Conservation (phyloP, 2,329 filamentous ascomycete species). For the Neonectria sp. region DNA sequence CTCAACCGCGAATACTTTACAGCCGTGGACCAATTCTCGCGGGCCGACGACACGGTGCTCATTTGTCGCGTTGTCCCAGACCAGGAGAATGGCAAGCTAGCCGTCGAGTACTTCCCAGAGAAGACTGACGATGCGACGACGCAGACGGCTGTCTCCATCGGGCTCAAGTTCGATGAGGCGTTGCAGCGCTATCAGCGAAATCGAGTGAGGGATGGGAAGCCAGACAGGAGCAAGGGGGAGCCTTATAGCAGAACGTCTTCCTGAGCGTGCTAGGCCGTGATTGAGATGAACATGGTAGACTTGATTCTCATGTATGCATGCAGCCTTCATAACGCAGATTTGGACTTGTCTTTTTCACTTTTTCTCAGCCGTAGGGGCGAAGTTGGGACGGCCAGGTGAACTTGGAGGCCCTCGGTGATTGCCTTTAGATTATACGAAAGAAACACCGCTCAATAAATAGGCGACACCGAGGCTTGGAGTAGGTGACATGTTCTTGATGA, state of each 20-base stretch:
- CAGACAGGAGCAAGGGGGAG: not conserved
- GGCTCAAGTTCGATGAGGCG: not conserved
- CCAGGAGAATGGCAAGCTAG: not conserved
- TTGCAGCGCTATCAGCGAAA: conserved; percentile 1
- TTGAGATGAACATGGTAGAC: no score
- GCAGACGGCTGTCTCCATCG: not conserved
- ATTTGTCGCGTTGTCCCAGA: not conserved
- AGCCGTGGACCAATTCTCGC: not conserved
- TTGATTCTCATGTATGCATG: no score
- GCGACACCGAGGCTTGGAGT: no score
- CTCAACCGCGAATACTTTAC: not conserved
- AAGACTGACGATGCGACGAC: not conserved
- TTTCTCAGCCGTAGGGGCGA: no score
- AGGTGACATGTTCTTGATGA: no score
- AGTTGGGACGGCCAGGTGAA: no score
- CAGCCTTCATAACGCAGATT: no score
- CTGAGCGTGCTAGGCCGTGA: not conserved
- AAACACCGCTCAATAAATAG: no score
- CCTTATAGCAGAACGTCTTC: not conserved
- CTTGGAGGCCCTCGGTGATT: no score
- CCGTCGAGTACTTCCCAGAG: not conserved
- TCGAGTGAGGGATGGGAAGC: not conserved
- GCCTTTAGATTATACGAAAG: no score
- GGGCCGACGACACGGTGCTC: not conserved
- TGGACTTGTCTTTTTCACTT: no score